Percentiles rank a stretch among this genome's conserved stretches.
Evolutionary conservation across 331 rosid species (phyloP).

Genomic region (Acacia concinna): DNA sequence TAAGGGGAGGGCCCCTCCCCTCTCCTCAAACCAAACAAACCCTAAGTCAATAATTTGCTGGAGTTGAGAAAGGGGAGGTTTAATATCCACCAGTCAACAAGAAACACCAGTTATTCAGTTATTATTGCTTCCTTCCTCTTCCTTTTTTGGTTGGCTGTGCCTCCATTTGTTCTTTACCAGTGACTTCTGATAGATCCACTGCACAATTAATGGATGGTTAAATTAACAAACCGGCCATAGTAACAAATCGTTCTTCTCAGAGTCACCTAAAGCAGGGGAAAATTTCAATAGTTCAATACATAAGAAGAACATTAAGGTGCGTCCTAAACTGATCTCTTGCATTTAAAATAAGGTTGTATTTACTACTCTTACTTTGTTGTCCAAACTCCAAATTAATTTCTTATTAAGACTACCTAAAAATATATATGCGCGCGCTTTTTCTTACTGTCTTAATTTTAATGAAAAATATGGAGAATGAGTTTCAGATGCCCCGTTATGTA

Average conservation of each 20-base stretch:
- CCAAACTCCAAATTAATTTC: not conserved
- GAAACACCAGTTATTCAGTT: slow-evolving; percentile 21
- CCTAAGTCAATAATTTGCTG: not conserved
- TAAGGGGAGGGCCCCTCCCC: too few relatives aligned
- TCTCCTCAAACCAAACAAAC: too few relatives aligned
- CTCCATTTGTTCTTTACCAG: slow-evolving; percentile 66
- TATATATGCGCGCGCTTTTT: not conserved
- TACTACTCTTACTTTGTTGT: not conserved
- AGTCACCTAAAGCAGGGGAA: not conserved
- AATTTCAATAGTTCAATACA: not conserved
- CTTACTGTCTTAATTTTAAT: not conserved
- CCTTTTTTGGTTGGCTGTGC: slow-evolving; percentile 67
- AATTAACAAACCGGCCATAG: not conserved
- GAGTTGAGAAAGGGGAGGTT: not conserved
- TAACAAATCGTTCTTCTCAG: not conserved
- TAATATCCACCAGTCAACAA: not conserved
- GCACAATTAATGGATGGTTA: slow-evolving; percentile 8
- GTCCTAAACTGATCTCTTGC: not conserved
- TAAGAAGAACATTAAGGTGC: not conserved
- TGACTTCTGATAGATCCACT: slow-evolving; percentile 58
- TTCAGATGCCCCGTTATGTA: slow-evolving; percentile 18
- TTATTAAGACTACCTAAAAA: not conserved
- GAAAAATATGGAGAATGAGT: not conserved
- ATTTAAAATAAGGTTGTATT: slow-evolving; percentile 11
- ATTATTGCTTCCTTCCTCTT: slow-evolving; percentile 59